phyloP scores from a whole-genome alignment of 1,139 yeast genomes.

The Yamadazyma triangularis region DNA sequence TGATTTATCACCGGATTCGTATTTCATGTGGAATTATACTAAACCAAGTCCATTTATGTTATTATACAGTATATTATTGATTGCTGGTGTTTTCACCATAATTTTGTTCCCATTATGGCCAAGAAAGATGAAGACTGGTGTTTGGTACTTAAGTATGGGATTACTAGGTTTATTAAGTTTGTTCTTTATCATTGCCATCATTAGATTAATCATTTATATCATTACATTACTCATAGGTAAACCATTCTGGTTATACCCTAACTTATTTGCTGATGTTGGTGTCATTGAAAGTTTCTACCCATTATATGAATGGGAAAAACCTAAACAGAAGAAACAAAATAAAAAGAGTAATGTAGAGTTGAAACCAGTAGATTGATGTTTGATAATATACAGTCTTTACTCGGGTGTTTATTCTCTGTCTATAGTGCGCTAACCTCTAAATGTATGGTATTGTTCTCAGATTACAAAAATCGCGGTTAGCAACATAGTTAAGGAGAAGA shows the following conservation, averaged over 20 bases:
- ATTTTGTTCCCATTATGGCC: conserved; percentile 98
- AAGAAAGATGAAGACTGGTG: conserved; percentile 77
- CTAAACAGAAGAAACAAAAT: conserved; percentile 25
- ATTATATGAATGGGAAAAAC: conserved; percentile 78
- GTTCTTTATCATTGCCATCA: conserved; percentile 73
- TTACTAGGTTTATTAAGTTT: conserved; percentile 69
- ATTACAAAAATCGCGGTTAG: too few relatives aligned
- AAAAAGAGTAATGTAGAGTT: conserved; percentile 25
- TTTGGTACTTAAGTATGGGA: conserved; percentile 84
- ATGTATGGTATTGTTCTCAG: too few relatives aligned
- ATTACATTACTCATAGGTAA: conserved; percentile 58
- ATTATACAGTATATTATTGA: conserved; percentile 58
- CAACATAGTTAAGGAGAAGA: too few relatives aligned
- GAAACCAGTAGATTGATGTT: conserved; percentile 45
- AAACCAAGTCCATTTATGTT: conserved; percentile 71
- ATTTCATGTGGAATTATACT: conserved; percentile 80
- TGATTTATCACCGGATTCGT: conserved; percentile 67
- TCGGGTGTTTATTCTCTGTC: background rate
- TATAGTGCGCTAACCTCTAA: too few relatives aligned
- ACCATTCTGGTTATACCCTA: conserved; percentile 95
- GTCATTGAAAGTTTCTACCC: conserved; percentile 91
- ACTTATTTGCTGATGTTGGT: conserved; percentile 92
- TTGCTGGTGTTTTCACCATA: conserved; percentile 66
- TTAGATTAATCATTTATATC: conserved; percentile 70
- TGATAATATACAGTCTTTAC: too few relatives aligned